Percentiles rank a stretch among this genome's conserved stretches.
phyloP scores from a whole-genome alignment of 257 asterid species.

The Voacanga thouarsii region DNA sequence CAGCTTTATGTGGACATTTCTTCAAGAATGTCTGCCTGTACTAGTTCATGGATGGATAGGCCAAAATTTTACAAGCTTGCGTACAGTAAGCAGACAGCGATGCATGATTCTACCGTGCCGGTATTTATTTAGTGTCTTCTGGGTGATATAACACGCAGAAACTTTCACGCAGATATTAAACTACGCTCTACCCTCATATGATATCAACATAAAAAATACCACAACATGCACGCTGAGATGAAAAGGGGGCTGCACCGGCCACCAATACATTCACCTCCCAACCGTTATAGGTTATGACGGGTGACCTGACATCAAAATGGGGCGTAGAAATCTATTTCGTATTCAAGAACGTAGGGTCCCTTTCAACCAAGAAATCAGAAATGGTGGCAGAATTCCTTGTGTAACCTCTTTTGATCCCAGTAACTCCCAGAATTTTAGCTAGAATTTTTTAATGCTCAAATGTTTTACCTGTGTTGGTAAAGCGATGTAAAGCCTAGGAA shows the following conservation, averaged over 20 bases:
- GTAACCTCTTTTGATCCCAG: neutral
- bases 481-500: neutral
- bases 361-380: neutral
- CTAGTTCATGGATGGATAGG: neutral
- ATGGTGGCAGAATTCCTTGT: neutral
- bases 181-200: neutral
- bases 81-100: neutral
- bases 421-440: conserved; percentile 24
- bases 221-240: too few relatives aligned
- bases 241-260: conserved; percentile 15
- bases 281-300: neutral
- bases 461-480: neutral
- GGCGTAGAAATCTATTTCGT: conserved; percentile 25
- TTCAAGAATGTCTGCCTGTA: neutral
- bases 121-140: conserved; percentile 10
- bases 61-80: neutral
- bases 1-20: neutral
- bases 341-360: conserved; percentile 25
- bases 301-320: conserved; percentile 22
- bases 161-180: neutral
- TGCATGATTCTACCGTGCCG: neutral
- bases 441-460: neutral
- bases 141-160: neutral
- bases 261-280: conserved; percentile 2
- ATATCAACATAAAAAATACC: neutral